Base-by-base conservation (phyloP, 1,139 yeast species). In the Wickerhamiella pararugosa region DNA sequence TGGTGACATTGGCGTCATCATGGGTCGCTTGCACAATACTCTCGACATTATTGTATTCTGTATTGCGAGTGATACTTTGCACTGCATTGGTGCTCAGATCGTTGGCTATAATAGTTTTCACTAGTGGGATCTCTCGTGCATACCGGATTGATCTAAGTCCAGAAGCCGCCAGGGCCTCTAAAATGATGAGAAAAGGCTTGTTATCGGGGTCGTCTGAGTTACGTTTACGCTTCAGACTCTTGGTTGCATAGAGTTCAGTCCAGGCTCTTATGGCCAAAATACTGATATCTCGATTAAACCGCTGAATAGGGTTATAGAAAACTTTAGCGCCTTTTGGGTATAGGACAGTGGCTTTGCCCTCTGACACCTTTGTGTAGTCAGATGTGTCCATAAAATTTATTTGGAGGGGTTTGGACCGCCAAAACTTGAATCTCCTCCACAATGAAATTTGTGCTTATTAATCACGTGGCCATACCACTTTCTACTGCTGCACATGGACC, bases 221-320 rank as follows among this genome's bases (percentile, higher is more conserved):
- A 44, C 39, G 43, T 48, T 40, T 49, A 47, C 53, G 55, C 30
- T 51, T 51, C 21, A 15, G 21, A 49, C 49, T 53, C 39, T 54
- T 50, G 42, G 56, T 54, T 42, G 59, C 61, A 47, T 72, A 73
- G 39, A 79, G 53, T 47, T 78, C 74, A 32, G 77, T 70, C 87
- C 94, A 90, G 1, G 97, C 93, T 46, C 77, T 72, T 49, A 90
- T 87, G 7, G 84, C 87, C 54, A 81, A 66, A 5, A 83, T 79
- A 48, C 94, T 81, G 42, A 90, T 64, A 58, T 90, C 99, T 53
- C 99, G 71, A 59, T 90, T 90, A 62, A 87, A 90, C 61, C 87
- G 97, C 61, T 90, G 99, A 47, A 90, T 82, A 5, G 94, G 97
- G 57, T 90, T 90, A 64, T 92, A 90, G 57, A 90, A 90, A 7